Base-by-base conservation (phyloP, 345 rosid species). In the Erysimum cheiranthoides region DNA sequence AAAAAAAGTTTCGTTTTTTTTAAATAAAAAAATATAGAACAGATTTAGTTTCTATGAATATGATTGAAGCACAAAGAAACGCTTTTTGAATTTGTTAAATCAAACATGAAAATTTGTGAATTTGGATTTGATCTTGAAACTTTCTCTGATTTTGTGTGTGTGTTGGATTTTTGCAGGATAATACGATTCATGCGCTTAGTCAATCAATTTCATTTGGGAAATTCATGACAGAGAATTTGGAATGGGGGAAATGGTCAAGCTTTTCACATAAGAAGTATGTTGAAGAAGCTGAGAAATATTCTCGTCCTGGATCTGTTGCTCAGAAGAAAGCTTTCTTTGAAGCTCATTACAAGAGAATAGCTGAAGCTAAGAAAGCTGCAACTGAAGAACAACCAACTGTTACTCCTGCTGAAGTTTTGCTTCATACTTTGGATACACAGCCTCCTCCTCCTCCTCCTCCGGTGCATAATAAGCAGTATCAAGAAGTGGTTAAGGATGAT, bases 181-280 rank as follows among this genome's bases (percentile, higher is more conserved):
- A 90, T 21, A 88, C 95, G 45, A 38, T 86, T 28, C 86, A 83
- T 61, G 91, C 84, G 38, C 78, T 92, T 1, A 83, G 88, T 4
- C 92, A 94, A 68, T 94, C 98, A 5, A 75, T 94, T 12, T 91
- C 97, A 2, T 94, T 94, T 32, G 98, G 98, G 74, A 89, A 95
- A 76, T 94, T 87, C 13, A 68, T 84, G 90, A 81, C 92, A 9
- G 98, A 94, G 75, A 82, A 95, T 54, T 79, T 92, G 17, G 88
- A 92, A 42, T 92, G 98, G 98, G 98, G 91, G 21, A 92, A 92
- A 76, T 91, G 97, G 97, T 91, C 97, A 66, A 74, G 82, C 5
- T 91, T 91, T 74, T 84, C 90, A 38, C 93, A 89, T 62, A 87
- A 86, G 64, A 86, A 87, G 56, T 85, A 89, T 65, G 89, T 91